Base-by-base conservation (phyloP, 352 stramenopile species). In the Pilasporangium apinafurcum region DNA sequence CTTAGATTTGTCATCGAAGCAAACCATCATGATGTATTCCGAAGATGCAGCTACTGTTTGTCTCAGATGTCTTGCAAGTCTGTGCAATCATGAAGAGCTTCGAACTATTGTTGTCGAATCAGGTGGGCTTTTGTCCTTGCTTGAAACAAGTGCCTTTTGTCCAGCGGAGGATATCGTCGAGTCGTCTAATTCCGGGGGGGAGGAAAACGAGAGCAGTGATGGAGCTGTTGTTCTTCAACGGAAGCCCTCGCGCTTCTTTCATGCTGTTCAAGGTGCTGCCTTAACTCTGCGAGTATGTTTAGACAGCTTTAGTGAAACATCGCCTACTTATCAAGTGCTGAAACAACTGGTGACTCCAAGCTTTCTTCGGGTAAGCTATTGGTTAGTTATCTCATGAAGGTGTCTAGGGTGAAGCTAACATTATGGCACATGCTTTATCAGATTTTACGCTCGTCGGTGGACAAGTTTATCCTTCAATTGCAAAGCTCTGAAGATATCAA, bases 261-360 rank as follows among this genome's bases (percentile, higher is more conserved):
- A 55, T 8, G 65, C 74, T 25, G 68, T 87, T 39, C 66, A 71
- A 45, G 69, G 62, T 26, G 65, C 77, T 44, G 72, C 79, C 12
- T 51, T 81, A 25, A 69, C 77, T 13, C 43, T 92, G 17, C 65
- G 72, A 13, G 65, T 66, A 4, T 89, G 71, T 51, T 18, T 89
- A 30, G 63, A 47, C 12, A 66, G 44, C 44, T 45, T 62, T 7
- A 62, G 54, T n/a, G 57, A 56, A 18, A 41, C 56, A 16, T 50
- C 64, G 7, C 44, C 62, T 16, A 48, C 51, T 8, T 57, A 57
- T 16, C 71, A 77, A 54, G 76, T 90, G 17, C 52, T 93, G 17
- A 74, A 78, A 51, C 82, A 93, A 44, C 59, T 93, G 20, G 51
- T 91, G 37, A 90, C 79, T 7, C 82, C 79, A 39, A 86, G 79